Percentiles rank a stretch among this genome's conserved stretches.
Conservation (phyloP, 345 rosid species). For the Eucalyptus victrix region DNA sequence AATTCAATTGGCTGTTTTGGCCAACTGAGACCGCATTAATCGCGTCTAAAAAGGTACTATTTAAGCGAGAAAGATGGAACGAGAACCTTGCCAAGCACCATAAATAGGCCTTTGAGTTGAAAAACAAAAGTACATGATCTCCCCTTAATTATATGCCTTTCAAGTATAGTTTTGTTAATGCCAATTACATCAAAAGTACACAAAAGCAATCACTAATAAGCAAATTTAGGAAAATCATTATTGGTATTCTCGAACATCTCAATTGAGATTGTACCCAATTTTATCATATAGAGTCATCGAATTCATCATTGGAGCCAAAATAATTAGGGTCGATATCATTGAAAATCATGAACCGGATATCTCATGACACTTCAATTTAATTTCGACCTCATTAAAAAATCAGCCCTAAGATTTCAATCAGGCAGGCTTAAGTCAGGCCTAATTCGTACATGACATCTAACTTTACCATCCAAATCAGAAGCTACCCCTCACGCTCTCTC, state of each 20-base stretch:
- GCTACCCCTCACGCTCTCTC: background rate
- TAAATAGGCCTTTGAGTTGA: background rate
- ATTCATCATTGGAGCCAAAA: background rate
- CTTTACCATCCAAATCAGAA: background rate
- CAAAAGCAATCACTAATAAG: background rate
- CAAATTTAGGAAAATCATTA: background rate
- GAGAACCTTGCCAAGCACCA: background rate
- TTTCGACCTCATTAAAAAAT: background rate
- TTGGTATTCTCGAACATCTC: background rate
- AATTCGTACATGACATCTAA: background rate
- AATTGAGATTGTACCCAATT: background rate
- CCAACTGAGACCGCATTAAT: background rate
- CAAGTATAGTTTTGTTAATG: background rate
- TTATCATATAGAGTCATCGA: background rate
- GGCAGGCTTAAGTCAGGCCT: background rate
- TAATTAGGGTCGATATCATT: background rate
- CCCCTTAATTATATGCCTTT: background rate
- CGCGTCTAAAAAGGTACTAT: background rate
- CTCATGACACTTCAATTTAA: background rate
- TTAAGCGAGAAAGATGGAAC: background rate
- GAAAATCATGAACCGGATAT: background rate
- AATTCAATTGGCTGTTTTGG: background rate
- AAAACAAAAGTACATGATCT: background rate
- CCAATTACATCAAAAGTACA: background rate
- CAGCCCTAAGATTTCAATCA: background rate